Base-by-base conservation (phyloP, 805 yeast species). In the Lipomyces yamanashiensis region DNA sequence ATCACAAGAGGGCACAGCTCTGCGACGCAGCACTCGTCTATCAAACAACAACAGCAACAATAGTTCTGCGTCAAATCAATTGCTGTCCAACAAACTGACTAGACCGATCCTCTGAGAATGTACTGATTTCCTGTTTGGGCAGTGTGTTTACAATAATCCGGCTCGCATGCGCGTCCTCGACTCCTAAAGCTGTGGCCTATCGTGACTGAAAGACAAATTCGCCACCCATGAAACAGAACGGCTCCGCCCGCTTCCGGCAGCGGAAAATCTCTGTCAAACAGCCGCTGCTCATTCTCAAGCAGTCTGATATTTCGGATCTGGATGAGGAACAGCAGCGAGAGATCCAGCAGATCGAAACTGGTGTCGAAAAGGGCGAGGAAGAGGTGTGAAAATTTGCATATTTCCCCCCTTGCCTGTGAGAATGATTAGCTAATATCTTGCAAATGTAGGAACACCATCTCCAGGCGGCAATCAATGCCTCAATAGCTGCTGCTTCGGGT, bases 281-380 rank as follows among this genome's bases (percentile, higher is more conserved):
- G 74, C 85, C 89, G 10, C 82, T 93, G 62, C 87, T 87, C 64
- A 87, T 93, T 8, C 83, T 87, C 74, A 83, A 84, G 73, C 96
- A 90, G 70, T 79, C 81, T 61, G 98, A 93, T 71, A 78, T 93
- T 56, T 93, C 96, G 0, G 89, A 89, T 68, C 74, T 70, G 44
- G 97, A 92, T 67, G 84, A 86, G 33, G 89, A 85, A 60, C 89
- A 85, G 47, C 96, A 89, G 74, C 85, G 98, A 49, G 97, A 93
- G 67, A 77, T 90, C 37, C 91, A 90, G 71, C 90, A 91, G 66
- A 84, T 95, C 50, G 99, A 95, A 72, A 93, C 98, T 7, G 99
- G 99, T 77, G 99, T 95, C 48, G 99, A 95, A 73, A 95, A 95
- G 75, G 91, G 89, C 70, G 99, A 95, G 76, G 99, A 95, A 76